A percentile compares a stretch with the other conserved stretches of the same genome.
These are phyloP conservation scores for Poa pratensis DNA, from an alignment of 176 grass and related monocot genomes.

Conservation along the genomic window DNA sequence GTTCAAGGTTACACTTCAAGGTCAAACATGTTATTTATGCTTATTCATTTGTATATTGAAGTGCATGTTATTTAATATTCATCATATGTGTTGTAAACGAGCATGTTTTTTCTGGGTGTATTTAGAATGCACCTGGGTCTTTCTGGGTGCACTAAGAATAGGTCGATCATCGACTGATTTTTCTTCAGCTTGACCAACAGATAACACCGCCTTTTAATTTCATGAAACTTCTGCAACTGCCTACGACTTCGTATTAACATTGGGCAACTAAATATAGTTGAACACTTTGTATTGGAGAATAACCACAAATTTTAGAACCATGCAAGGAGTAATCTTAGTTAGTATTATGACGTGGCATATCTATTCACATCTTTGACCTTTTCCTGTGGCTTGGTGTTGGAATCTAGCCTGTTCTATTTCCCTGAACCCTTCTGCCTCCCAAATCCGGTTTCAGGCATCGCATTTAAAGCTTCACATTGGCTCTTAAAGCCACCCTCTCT, in stretches of 20 bases:
- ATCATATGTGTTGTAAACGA: background rate
- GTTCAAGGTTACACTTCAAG: slow-evolving; percentile 30
- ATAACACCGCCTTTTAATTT: slow-evolving; percentile 15
- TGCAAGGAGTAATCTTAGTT: slow-evolving; percentile 21
- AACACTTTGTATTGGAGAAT: slow-evolving; percentile 33
- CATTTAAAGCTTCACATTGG: slow-evolving; percentile 41
- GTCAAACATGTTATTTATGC: background rate
- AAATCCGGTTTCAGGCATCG: slow-evolving; percentile 34
- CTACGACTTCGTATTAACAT: too few relatives aligned
- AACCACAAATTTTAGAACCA: slow-evolving; percentile 35
- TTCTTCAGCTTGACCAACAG: slow-evolving; percentile 1
- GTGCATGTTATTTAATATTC: slow-evolving; percentile 20
- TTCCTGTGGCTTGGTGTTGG: slow-evolving; percentile 29
- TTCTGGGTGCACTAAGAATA: slow-evolving; percentile 40
- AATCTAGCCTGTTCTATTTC: slow-evolving; percentile 31
- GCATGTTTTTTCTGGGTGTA: slow-evolving; percentile 22
- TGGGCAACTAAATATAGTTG: slow-evolving; percentile 31
- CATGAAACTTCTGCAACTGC: background rate
- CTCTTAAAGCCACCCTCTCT: slow-evolving; percentile 26
- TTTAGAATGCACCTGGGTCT: background rate
- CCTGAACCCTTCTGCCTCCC: background rate
- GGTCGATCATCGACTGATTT: background rate
- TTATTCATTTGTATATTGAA: slow-evolving; percentile 28
- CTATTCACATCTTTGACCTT: slow-evolving; percentile 29
- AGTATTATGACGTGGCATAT: slow-evolving; percentile 17